Evolutionary conservation across 192 early-diverging fungal species (phyloP), one percentile per base, ranked within the genome.

Genomic region (Haplosporangium gracile): DNA sequence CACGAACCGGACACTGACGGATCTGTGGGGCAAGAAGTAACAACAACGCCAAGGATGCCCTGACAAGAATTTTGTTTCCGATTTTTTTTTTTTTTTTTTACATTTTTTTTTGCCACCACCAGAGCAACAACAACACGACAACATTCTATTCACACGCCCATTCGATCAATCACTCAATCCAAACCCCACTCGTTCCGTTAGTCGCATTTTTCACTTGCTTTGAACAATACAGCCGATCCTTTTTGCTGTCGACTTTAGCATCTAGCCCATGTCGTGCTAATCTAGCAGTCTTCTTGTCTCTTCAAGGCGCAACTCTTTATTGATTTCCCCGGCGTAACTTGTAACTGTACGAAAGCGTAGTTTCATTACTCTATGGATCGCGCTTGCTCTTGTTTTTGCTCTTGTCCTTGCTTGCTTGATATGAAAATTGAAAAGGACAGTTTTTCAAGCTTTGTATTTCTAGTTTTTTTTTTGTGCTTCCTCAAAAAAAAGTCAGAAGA

Each of bases 21-120:
- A 42, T 40, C 22, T 38, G 40, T 38, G 70, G 70, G 70, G 49
- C 20, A 51, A 51, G 18, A 51, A 51, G 18, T 51, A 51, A 51
- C n/a, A 71, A 18, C 22, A 42, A 38, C 20, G 70, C 34, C 38
- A 71, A 38, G 70, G 40, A 42, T 40, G 22, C 38, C 39, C 4
- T 7, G 24, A 42, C 8, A n/a, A 29, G 57, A n/a, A 29, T 8
- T 63, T 63, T 13, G 2, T 26, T 29, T 63, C 29, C 26, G 10
- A 11, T 65, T 65, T 32, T 32, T 65, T 65, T 65, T 65, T 65
- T 65, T n/a, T 57, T 57, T 65, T 65, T 65, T 65, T n/a, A 26
- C n/a, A 36, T 2, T 2, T 36, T 57, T 57, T 57, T 22, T 57
- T 22, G 55, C 55, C 55, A 57, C 55, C 24, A 57, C 24, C 22